Base-by-base conservation (phyloP, 1,139 yeast genomes). In the Zygoascus meyerae region DNA sequence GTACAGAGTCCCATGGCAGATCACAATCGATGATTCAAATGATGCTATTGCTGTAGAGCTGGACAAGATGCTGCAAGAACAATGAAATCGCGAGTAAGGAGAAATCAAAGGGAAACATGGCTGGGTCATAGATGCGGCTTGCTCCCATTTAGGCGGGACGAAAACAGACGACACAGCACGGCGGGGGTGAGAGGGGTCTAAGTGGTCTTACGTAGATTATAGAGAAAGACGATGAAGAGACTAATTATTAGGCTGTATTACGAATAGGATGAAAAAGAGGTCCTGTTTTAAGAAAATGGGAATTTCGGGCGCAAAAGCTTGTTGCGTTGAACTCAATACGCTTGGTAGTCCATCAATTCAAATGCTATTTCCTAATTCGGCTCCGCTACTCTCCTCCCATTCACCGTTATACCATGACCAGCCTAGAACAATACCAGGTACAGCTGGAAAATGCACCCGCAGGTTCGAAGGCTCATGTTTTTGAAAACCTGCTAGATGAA, bases 401-500 rank as follows among this genome's bases (percentile, higher is more conserved):
- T 21, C 26, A 5, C 6, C 11, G 10, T 21, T 18, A 14, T 21
- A 34, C 8, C 15, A 39, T 40, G 42, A 31, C 36, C 5, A 18
- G 37, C 12, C 28, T 42, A 34, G 45, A 42, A 12, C 34, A 12
- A n/a, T 42, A 30, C 26, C 45, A 42, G 41, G 30, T 12, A 16
- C 40, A 36, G 40, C 35, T 42, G 16, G 45, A 42, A n/a, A 14
- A 29, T 11, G 40, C 45, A 5, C 21, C 31, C 11, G 36, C 12
- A n/a, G n/a, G 28, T 1, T 30, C 35, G 5, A 42, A 42, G 31
- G 16, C 28, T 5, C 18, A 28, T 2, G 37, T 48, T 74, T 86
- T 79, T 59, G 74, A 73, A 43, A 72, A 77, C 18, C 67, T 90
- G 48, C 68, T 92, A n/a, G 64, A 65, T 2, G 72, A 76, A 48